Evolutionary conservation across 1,284 basidiomycete species (phyloP).

Genomic region (Moesziomyces aphidis): DNA sequence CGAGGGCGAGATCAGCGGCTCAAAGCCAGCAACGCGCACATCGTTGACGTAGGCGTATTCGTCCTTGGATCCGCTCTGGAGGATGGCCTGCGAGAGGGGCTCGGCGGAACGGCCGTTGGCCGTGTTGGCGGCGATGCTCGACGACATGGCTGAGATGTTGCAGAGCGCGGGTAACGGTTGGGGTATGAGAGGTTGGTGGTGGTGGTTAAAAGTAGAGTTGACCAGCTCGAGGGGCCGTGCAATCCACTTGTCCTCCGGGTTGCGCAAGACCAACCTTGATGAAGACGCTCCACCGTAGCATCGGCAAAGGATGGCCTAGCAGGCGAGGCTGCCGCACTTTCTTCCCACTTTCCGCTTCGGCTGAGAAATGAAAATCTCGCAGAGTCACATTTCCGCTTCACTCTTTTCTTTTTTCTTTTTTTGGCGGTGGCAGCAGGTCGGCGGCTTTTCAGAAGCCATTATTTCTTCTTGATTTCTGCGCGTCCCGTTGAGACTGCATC

Average conservation of each 20-base stretch:
- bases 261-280: not conserved
- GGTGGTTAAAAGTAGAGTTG: slow-evolving; percentile 1
- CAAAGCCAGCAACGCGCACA: slow-evolving; percentile 64
- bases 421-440: no score
- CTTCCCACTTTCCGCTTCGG: not conserved
- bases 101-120: slow-evolving; percentile 46
- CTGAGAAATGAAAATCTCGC: no score
- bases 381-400: not conserved
- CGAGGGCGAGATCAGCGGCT: slow-evolving; percentile 64
- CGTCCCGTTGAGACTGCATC: not conserved
- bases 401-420: not conserved
- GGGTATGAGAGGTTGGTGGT: not conserved
- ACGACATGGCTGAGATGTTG: slow-evolving; percentile 14
- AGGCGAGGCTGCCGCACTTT: no score
- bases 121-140: slow-evolving; percentile 44
- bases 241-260: not conserved
- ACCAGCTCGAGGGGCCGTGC: not conserved
- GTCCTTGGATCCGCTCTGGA: slow-evolving; percentile 18
- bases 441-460: not conserved
- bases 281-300: not conserved
- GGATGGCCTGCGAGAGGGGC: slow-evolving; percentile 42
- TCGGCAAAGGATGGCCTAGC: not conserved
- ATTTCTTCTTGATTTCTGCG: not conserved
- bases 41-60: slow-evolving; percentile 60
- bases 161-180: not conserved